Conservation (phyloP, 2,329 filamentous ascomycete genomes). For the Exophiala sideris region DNA sequence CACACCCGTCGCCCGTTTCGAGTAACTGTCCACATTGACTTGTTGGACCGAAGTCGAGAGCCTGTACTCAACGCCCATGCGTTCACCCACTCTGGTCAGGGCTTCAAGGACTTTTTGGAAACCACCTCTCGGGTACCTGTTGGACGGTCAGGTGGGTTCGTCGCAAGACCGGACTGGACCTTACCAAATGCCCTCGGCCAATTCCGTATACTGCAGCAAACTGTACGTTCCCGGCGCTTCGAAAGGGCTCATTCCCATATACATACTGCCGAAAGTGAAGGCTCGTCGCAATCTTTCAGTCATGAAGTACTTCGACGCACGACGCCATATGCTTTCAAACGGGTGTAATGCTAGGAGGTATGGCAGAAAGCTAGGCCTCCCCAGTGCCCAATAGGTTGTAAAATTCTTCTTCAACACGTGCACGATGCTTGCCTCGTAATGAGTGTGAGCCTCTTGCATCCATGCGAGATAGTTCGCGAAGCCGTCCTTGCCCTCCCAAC, state of each 20-base stretch:
- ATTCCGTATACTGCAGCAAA: conserved; percentile 70
- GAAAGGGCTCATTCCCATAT: conserved; percentile 77
- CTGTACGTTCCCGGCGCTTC: conserved; percentile 73
- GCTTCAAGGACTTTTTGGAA: conserved; percentile 65
- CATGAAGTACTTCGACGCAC: conserved; percentile 65
- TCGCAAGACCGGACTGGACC: not conserved
- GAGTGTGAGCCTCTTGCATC: conserved; percentile 63
- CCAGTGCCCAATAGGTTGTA: conserved; percentile 55
- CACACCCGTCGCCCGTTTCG: conserved; percentile 57
- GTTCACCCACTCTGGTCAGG: conserved; percentile 60
- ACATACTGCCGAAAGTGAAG: conserved; percentile 78
- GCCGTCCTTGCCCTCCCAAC: conserved; percentile 68
- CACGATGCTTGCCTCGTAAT: conserved; percentile 65
- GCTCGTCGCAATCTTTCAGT: conserved; percentile 66
- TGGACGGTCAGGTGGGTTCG: not conserved
- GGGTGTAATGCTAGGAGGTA: conserved; percentile 63
- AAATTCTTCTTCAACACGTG: conserved; percentile 69
- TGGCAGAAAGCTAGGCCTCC: conserved; percentile 56
- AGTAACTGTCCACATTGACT: conserved; percentile 54
- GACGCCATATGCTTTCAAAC: conserved; percentile 66
- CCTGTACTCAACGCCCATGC: conserved; percentile 60
- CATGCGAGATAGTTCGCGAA: conserved; percentile 67
- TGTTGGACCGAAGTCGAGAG: conserved; percentile 57
- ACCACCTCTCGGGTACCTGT: conserved; percentile 52
- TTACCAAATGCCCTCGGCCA: conserved; percentile 72